Base-by-base conservation (phyloP, 441 rosid genomes). In the Bocquillonia castaneifolia region DNA sequence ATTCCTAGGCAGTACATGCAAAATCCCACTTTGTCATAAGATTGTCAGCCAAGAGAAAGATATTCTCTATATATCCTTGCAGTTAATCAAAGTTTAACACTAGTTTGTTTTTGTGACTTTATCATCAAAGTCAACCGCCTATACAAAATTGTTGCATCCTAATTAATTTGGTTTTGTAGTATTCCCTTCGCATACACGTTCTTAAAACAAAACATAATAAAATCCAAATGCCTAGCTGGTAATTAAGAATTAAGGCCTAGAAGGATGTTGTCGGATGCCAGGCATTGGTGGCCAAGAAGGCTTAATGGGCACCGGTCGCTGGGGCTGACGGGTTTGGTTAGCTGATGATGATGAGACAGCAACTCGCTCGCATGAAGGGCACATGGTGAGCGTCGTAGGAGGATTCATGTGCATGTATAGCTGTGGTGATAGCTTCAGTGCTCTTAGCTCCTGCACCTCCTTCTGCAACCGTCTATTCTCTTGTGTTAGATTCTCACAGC, bases 321-420 rank as follows among this genome's bases (percentile, higher is more conserved):
- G 81, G 23, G 76, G 76, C 29, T 61, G 69, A 12, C n/a, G 77
- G 15, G 17, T 34, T 77, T 63, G 42, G 34, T 0, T 44, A 0
- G 87, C 51, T 0, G 79, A 13, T 8, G 77, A 42, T 0, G 86
- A 74, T 0, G 94, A 72, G 12, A 78, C 83, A 0, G 83, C 83
- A 50, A 88, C 94, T 51, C 93, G 92, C 81, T 92, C 92, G 22
- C 98, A 92, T 12, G 98, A 87, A 50, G 97, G 98, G 71, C 96
- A 93, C 97, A 93, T 87, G 34, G 93, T 87, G 67, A 93, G 96
- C 20, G 97, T 93, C 17, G 98, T 90, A n/a, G 98, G 96, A 67
- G 98, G 98, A 68, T 84, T 82, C 92, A 88, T 81, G 34, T 87
- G 86, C 98, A 83, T 88, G 83, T 86, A 86, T 56, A 88, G 84